A percentile compares a stretch with the other conserved stretches of the same genome.
Evolutionary conservation across 2,329 filamentous ascomycete species (phyloP).

Genomic region (Diatrype stigma): DNA sequence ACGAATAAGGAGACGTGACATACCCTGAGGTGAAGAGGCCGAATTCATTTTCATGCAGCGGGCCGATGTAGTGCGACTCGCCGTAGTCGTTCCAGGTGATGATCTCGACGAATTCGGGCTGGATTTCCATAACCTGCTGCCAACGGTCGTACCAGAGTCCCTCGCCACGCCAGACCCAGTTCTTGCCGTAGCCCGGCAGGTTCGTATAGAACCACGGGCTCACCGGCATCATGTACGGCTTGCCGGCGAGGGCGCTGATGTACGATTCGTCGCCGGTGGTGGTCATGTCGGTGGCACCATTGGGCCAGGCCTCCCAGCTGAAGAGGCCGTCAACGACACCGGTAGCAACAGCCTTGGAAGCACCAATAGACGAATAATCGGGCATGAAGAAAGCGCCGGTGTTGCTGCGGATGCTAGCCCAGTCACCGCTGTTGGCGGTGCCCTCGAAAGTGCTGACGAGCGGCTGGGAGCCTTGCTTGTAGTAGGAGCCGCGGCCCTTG

Average conservation of each 20-base stretch:
- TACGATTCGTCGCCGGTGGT: constrained; percentile 13
- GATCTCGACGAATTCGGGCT: constrained; percentile 43
- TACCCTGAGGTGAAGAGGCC: background rate
- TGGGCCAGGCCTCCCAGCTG: constrained; percentile 34
- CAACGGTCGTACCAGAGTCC: constrained; percentile 58
- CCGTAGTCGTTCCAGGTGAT: constrained; percentile 53
- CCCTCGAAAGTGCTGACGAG: constrained; percentile 53
- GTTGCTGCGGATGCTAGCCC: constrained; percentile 35
- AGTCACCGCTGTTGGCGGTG: constrained; percentile 34
- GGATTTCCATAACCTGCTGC: constrained; percentile 44
- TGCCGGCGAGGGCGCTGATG: constrained; percentile 5
- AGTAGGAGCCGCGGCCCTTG: constrained; percentile 22
- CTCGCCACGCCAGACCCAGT: constrained; percentile 62
- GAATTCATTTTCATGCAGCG: constrained; percentile 27
- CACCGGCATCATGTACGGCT: constrained; percentile 48
- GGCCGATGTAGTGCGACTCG: constrained; percentile 51
- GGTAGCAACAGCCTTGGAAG: constrained; percentile 17
- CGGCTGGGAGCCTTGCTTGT: constrained; percentile 25
- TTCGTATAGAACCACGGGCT: constrained; percentile 59
- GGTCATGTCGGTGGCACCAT: constrained; percentile 19
- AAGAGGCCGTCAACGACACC: constrained; percentile 32
- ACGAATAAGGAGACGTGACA: too few relatives aligned
- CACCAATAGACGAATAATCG: constrained; percentile 40
- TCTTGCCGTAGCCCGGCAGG: constrained; percentile 51
- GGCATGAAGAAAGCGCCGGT: constrained; percentile 39